Evolutionary conservation across 257 asterid species (phyloP).

Genomic region (Vinca minor): DNA sequence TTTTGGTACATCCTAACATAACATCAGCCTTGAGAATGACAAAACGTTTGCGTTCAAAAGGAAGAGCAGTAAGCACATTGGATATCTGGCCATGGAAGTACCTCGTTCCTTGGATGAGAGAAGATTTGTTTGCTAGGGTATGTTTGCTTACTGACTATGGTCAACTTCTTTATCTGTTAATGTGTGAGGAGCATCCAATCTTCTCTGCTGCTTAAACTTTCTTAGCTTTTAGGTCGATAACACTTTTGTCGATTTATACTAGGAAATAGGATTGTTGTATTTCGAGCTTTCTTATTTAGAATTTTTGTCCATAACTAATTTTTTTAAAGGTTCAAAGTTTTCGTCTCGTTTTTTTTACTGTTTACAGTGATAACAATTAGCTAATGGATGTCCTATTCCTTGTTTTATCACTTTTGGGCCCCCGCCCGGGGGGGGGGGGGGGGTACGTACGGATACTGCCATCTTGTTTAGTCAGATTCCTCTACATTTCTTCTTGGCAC

Average conservation of each 20-base stretch:
- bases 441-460: no score
- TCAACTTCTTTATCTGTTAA: slow-evolving; percentile 9
- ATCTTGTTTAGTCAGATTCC: background rate
- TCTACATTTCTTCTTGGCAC: background rate
- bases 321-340: background rate
- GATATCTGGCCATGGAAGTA: slow-evolving; percentile 99
- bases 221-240: background rate
- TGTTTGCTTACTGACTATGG: slow-evolving; percentile 24
- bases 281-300: background rate
- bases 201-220: slow-evolving; percentile 1
- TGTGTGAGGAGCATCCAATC: background rate
- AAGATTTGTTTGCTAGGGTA: slow-evolving; percentile 95
- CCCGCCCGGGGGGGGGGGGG: background rate
- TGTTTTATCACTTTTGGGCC: background rate
- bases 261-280: background rate
- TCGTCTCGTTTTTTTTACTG: background rate
- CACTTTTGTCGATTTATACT: background rate
- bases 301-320: background rate
- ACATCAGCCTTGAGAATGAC: slow-evolving; percentile 64
- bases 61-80: slow-evolving; percentile 65
- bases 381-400: background rate
- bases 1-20: slow-evolving; percentile 81
- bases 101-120: slow-evolving; percentile 99
- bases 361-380: background rate
- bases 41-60: slow-evolving; percentile 44